Percentiles rank a stretch among this genome's conserved stretches.
These are phyloP conservation scores for Penicillium crystallinum DNA, from an alignment of 495 filamentous ascomycete species.

Conservation along the genomic window DNA sequence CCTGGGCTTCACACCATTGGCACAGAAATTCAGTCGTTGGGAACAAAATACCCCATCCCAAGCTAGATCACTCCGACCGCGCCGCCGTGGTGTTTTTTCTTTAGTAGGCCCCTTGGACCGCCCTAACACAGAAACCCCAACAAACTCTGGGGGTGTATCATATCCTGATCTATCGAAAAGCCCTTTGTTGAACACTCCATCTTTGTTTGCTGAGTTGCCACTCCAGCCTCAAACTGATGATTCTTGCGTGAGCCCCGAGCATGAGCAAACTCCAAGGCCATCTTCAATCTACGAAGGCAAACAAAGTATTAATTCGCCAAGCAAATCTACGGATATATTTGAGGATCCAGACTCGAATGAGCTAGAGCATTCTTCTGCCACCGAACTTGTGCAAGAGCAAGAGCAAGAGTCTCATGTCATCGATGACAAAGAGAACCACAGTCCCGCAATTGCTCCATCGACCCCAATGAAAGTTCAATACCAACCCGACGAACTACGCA, in stretches of 20 bases:
- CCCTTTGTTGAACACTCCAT: conserved; percentile 15
- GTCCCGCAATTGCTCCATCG: conserved; percentile 25
- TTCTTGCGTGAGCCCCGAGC: conserved; percentile 6
- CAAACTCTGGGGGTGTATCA: conserved; percentile 9
- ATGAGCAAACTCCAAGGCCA: background rate
- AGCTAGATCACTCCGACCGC: conserved; percentile 27
- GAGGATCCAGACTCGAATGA: conserved; percentile 15
- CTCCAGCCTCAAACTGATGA: conserved; percentile 11
- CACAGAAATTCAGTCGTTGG: conserved; percentile 56
- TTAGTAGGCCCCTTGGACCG: conserved; percentile 28
- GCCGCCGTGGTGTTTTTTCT: conserved; percentile 43
- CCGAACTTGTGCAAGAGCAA: conserved; percentile 11
- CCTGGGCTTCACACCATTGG: conserved; percentile 58
- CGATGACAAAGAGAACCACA: conserved; percentile 33
- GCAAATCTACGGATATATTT: conserved; percentile 16
- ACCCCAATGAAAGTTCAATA: conserved; percentile 28
- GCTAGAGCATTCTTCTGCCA: background rate
- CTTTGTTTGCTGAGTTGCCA: conserved; percentile 15
- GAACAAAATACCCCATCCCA: conserved; percentile 48
- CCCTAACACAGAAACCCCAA: conserved; percentile 5
- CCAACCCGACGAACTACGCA: conserved; percentile 26
- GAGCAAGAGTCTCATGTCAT: conserved; percentile 2
- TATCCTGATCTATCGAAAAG: conserved; percentile 25
- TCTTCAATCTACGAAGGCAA: conserved; percentile 1
- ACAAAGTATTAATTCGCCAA: conserved; percentile 11